Percentiles rank a stretch among this genome's conserved stretches.
These are phyloP conservation scores for Zelopaecilomyces penicillatus DNA, from an alignment of 2,329 filamentous ascomycete genomes.

Conservation along the genomic window DNA sequence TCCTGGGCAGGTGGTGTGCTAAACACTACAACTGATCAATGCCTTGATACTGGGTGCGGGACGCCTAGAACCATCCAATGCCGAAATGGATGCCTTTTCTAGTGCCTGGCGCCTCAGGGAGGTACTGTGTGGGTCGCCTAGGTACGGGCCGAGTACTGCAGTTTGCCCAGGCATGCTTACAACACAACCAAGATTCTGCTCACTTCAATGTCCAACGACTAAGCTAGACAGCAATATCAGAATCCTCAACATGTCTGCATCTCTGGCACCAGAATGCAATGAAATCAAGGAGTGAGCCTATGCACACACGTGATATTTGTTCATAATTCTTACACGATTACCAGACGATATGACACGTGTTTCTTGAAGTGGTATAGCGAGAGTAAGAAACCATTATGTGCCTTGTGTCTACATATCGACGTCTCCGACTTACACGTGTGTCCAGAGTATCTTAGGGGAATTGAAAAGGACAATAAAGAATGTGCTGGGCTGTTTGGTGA, in stretches of 20 bases:
- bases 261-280: conserved; percentile 89
- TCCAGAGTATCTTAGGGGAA: conserved; percentile 80
- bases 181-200: too few species aligned
- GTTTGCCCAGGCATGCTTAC: too few species aligned
- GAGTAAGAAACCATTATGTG: conserved; percentile 50
- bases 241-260: conserved; percentile 67
- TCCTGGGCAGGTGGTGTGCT: too few species aligned
- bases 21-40: too few species aligned
- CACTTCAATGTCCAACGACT: too few species aligned
- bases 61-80: too few species aligned
- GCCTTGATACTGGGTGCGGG: too few species aligned
- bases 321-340: neutral
- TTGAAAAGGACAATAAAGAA: conserved; percentile 71
- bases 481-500: conserved; percentile 79
- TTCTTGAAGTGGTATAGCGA: conserved; percentile 99
- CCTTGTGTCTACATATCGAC: conserved; percentile 5
- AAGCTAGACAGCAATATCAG: neutral
- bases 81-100: too few species aligned
- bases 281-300: conserved; percentile 76
- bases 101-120: too few species aligned
- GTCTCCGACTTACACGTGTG: neutral
- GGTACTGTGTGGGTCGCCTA: too few species aligned
- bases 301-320: neutral
- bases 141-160: too few species aligned
- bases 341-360: conserved; percentile 87